Evolutionary conservation across 2,329 filamentous ascomycete genomes (phyloP).

Genomic region (Cordyceps fumosorosea): DNA sequence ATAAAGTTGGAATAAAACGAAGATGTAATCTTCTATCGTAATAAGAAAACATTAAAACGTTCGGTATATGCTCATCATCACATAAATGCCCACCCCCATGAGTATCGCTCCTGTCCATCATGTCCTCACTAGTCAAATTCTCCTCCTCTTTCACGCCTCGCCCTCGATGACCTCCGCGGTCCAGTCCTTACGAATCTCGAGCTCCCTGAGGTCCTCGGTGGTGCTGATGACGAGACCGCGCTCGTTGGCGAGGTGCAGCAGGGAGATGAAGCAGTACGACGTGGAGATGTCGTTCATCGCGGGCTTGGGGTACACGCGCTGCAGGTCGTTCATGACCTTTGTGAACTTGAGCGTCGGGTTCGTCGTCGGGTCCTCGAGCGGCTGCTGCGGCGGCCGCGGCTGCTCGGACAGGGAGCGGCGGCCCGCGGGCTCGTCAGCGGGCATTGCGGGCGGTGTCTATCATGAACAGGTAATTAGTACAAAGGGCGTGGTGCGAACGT

Average conservation of each 20-base stretch:
- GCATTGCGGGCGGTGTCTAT: slow-evolving; percentile 4
- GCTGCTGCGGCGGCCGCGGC: slow-evolving; percentile 27
- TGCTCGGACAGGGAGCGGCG: slow-evolving; percentile 15
- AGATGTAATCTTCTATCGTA: background rate
- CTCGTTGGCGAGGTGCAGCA: slow-evolving; percentile 87
- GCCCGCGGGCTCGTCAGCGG: background rate
- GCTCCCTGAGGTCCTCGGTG: slow-evolving; percentile 49
- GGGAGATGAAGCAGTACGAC: slow-evolving; percentile 84
- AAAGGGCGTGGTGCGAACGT: background rate
- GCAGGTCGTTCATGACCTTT: slow-evolving; percentile 81
- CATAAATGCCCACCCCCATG: background rate
- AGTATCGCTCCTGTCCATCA: background rate
- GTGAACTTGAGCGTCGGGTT: slow-evolving; percentile 73
- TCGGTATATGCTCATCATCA: slow-evolving; percentile 1
- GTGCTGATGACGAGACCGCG: slow-evolving; percentile 76
- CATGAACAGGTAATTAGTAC: background rate
- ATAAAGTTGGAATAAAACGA: background rate
- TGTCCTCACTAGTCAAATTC: background rate
- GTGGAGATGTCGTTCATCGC: slow-evolving; percentile 93
- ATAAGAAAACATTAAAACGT: background rate
- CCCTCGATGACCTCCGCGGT: slow-evolving; percentile 48
- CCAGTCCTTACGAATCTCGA: slow-evolving; percentile 57
- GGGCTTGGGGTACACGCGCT: slow-evolving; percentile 76
- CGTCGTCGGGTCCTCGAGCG: slow-evolving; percentile 27
- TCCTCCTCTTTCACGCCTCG: slow-evolving; percentile 16